These are phyloP conservation scores for Xenoacremonium recifei DNA, from an alignment of 2,329 filamentous ascomycete species.

Conservation along the genomic window DNA sequence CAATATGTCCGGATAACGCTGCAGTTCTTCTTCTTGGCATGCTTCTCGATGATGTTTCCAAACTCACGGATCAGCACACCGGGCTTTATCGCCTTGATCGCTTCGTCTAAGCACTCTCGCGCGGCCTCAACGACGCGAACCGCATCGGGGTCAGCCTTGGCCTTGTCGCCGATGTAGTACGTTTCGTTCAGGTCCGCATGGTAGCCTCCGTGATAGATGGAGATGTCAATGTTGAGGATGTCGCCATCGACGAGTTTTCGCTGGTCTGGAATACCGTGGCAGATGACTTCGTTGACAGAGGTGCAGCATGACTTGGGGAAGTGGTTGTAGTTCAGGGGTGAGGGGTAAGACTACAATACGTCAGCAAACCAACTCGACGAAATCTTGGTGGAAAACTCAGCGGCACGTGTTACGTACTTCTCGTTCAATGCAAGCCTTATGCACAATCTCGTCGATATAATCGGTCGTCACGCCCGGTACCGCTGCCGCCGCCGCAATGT, in stretches of 20 bases:
- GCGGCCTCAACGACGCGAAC: constrained; percentile 90
- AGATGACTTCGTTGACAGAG: constrained; percentile 95
- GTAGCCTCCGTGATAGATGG: constrained; percentile 90
- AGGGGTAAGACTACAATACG: constrained; percentile 76
- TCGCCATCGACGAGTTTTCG: constrained; percentile 85
- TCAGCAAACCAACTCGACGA: constrained; percentile 3
- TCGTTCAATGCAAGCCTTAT: constrained; percentile 91
- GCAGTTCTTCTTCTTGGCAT: constrained; percentile 81
- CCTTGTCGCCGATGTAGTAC: constrained; percentile 93
- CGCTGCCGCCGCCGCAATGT: constrained; percentile 80
- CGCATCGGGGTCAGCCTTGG: constrained; percentile 77
- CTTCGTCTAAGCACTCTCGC: constrained; percentile 83
- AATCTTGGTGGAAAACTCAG: background rate
- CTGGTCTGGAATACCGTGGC: constrained; percentile 95
- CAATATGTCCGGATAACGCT: constrained; percentile 95
- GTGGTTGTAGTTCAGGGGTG: constrained; percentile 89
- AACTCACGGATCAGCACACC: constrained; percentile 91
- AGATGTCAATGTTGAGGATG: constrained; percentile 96
- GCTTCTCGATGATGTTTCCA: constrained; percentile 92
- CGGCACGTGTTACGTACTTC: constrained; percentile 59
- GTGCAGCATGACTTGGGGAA: constrained; percentile 99
- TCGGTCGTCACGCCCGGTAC: constrained; percentile 95
- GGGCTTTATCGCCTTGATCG: constrained; percentile 90
- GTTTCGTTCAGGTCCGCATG: constrained; percentile 98
- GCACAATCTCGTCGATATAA: constrained; percentile 89